phyloP scores from a whole-genome alignment of 768 basidiomycete species.

The Lyophyllum semitale region DNA sequence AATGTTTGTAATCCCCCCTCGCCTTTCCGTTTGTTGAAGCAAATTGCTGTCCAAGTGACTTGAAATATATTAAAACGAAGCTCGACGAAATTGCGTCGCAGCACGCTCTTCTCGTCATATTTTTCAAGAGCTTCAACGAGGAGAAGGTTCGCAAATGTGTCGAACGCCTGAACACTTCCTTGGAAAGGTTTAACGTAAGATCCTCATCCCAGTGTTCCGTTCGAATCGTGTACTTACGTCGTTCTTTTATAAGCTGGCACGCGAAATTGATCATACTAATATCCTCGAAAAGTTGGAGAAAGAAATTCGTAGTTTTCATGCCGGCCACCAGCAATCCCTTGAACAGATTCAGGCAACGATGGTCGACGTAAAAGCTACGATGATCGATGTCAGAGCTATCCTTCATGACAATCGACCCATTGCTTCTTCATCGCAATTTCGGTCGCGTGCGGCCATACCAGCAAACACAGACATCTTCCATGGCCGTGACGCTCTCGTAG shows the following conservation, averaged over 20 bases:
- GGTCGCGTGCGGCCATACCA: neutral
- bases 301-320: neutral
- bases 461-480: constrained; percentile 15
- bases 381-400: neutral
- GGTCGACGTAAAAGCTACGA: too few relatives aligned
- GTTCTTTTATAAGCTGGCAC: neutral
- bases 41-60: neutral
- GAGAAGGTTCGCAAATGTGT: neutral
- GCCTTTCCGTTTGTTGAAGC: too few relatives aligned
- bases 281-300: neutral
- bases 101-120: too few relatives aligned
- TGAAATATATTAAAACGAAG: neutral
- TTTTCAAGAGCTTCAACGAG: neutral
- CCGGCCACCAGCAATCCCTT: neutral
- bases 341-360: neutral
- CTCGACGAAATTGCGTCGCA: too few relatives aligned
- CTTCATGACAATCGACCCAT: neutral
- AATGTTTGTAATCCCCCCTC: neutral
- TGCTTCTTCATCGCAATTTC: neutral
- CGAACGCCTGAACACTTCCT: neutral
- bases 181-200: constrained; percentile 1
- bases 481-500: constrained; percentile 18
- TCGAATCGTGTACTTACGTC: neutral
- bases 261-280: neutral
- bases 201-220: neutral